Conservation (phyloP, 768 basidiomycete genomes). For the Boletus tylopilopsis region DNA sequence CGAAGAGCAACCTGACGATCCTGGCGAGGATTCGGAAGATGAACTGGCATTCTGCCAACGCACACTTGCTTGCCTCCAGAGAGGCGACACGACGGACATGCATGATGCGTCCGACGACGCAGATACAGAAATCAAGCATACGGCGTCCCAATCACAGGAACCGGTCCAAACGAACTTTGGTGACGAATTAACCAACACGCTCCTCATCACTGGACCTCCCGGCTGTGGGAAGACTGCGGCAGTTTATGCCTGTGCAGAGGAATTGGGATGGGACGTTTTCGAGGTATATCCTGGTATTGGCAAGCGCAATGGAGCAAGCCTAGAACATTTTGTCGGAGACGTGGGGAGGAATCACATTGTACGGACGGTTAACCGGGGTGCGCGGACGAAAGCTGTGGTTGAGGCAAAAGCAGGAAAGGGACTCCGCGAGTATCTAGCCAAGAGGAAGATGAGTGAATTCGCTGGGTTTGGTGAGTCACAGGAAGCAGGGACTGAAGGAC, state of each 20-base stretch:
- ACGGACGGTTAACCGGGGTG: slow-evolving; percentile 28
- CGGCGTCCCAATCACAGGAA: slow-evolving; percentile 8
- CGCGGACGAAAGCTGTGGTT: slow-evolving; percentile 1
- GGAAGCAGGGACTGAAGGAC: slow-evolving; percentile 14
- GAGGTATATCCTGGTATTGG: slow-evolving; percentile 96
- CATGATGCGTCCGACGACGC: slow-evolving; percentile 2
- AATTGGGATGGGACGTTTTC: slow-evolving; percentile 94
- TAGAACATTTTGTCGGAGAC: slow-evolving; percentile 83
- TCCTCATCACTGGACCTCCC: slow-evolving; percentile 77
- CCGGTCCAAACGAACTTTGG: slow-evolving; percentile 28
- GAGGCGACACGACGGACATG: neutral
- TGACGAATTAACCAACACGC: slow-evolving; percentile 72
- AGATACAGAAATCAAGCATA: slow-evolving; percentile 4
- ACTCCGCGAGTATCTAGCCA: slow-evolving; percentile 16
- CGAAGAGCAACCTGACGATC: slow-evolving; percentile 29
- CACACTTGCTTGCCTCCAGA: slow-evolving; percentile 20
- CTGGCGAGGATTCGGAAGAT: slow-evolving; percentile 37
- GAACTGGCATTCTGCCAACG: slow-evolving; percentile 28
- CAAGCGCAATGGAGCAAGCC: slow-evolving; percentile 73
- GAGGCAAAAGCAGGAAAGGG: slow-evolving; percentile 10
- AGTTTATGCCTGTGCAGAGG: slow-evolving; percentile 90
- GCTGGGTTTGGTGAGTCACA: neutral
- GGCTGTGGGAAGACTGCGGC: slow-evolving; percentile 91
- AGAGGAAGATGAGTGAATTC: slow-evolving; percentile 3
- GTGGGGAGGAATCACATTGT: slow-evolving; percentile 93